A percentile compares a stretch with the other conserved stretches of the same genome.
These are phyloP conservation scores for Mucor circinelloides DNA, from an alignment of 371 early-diverging fungal species.

Conservation along the genomic window DNA sequence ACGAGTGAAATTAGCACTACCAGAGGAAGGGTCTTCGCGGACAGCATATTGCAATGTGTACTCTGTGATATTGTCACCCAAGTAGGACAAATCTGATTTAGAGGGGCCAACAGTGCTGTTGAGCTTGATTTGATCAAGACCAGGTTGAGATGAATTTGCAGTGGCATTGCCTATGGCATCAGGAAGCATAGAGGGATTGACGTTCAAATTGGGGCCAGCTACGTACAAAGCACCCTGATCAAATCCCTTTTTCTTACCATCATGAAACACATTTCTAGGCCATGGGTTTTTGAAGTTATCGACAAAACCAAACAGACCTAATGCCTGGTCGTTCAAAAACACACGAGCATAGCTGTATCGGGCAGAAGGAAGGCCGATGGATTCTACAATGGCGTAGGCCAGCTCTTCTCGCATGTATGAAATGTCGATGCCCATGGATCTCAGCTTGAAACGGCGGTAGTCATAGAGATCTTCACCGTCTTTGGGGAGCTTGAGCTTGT, in stretches of 20 bases:
- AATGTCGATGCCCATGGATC: slow-evolving; percentile 40
- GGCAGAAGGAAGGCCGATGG: slow-evolving; percentile 45
- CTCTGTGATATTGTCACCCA: slow-evolving; percentile 22
- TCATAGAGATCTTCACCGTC: slow-evolving; percentile 22
- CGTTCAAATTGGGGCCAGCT: slow-evolving; percentile 12
- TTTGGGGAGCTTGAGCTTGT: slow-evolving; percentile 32
- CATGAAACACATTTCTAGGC: slow-evolving; percentile 30
- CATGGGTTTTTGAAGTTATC: slow-evolving; percentile 40
- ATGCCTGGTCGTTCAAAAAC: slow-evolving; percentile 29
- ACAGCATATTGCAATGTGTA: slow-evolving; percentile 14
- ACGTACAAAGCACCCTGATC: slow-evolving; percentile 21
- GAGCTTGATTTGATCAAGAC: background rate
- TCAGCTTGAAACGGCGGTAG: slow-evolving; percentile 36
- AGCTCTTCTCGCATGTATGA: slow-evolving; percentile 55
- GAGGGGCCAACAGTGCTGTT: background rate
- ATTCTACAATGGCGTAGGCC: slow-evolving; percentile 44
- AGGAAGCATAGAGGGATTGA: background rate
- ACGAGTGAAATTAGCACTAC: slow-evolving; percentile 12
- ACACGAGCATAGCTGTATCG: slow-evolving; percentile 37
- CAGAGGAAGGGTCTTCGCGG: slow-evolving; percentile 3
- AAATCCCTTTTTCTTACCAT: slow-evolving; percentile 21
- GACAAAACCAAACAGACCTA: slow-evolving; percentile 39
- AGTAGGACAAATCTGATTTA: slow-evolving; percentile 19
- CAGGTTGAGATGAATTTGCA: background rate
- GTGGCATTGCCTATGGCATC: background rate